These are phyloP conservation scores for Starmerella khaoyaiensis DNA, from an alignment of 805 yeast genomes.

Conservation along the genomic window DNA sequence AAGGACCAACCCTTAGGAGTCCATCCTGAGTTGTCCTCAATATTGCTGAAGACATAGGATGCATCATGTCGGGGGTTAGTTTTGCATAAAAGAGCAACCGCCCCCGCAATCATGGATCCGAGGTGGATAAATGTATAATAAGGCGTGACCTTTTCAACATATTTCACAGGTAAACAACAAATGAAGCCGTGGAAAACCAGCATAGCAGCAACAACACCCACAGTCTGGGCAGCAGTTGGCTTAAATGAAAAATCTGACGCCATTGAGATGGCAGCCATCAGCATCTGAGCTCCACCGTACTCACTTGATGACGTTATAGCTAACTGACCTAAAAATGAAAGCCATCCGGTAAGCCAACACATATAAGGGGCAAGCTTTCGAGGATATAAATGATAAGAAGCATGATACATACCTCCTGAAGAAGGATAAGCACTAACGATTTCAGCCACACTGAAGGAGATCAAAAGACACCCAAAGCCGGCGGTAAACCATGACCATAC, in stretches of 20 bases:
- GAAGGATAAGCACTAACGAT: constrained; percentile 61
- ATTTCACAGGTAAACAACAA: constrained; percentile 40
- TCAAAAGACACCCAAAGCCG: constrained; percentile 40
- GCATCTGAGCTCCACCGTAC: constrained; percentile 27
- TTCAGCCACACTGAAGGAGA: constrained; percentile 53
- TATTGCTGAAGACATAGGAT: constrained; percentile 36
- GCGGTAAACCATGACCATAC: constrained; percentile 53
- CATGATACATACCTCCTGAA: constrained; percentile 61
- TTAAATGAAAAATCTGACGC: constrained; percentile 23
- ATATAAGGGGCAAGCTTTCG: constrained; percentile 36
- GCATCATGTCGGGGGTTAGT: constrained; percentile 38
- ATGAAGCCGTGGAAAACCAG: constrained; percentile 37
- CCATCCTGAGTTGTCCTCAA: constrained; percentile 41
- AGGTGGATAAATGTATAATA: constrained; percentile 39
- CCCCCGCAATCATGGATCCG: constrained; percentile 36
- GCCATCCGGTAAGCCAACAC: constrained; percentile 44
- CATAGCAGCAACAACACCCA: constrained; percentile 31
- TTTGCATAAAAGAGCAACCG: constrained; percentile 41
- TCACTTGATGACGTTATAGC: constrained; percentile 29
- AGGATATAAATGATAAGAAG: constrained; percentile 26
- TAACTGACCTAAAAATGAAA: constrained; percentile 31
- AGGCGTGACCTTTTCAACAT: constrained; percentile 38
- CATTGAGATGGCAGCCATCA: constrained; percentile 28
- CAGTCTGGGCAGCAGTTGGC: constrained; percentile 23
- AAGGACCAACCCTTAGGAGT: constrained; percentile 42